Base-by-base conservation (phyloP, 2,329 filamentous ascomycete species). In the Byssothecium circinans region DNA sequence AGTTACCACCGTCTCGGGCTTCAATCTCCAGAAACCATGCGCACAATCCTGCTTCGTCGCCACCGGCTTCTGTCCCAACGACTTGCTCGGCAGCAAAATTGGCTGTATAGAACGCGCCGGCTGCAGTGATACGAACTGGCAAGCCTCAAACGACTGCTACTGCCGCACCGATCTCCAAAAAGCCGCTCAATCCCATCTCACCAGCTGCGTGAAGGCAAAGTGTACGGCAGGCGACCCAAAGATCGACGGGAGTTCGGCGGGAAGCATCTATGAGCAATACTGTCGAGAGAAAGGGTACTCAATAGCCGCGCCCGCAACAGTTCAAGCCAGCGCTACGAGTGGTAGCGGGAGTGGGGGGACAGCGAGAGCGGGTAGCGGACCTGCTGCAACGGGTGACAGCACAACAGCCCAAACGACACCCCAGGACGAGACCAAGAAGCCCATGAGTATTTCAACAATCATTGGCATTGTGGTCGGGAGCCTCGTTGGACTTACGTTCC, bases 131-230 rank as follows among this genome's bases (percentile, higher is more conserved):
- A 19, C 29, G n/a, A 33, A 36, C 19, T 57, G 51, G 51, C 49
- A 50, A 12, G 54, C 54, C 10, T 50, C 40, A n/a, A 57, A 57
- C 27, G 54, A 57, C 40, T 57, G 54, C 42, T 57, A 57, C 35
- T 57, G 54, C 35, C 45, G 54, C 17, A 14, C 44, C 8, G 54
- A 57, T 23, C 34, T 54, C 14, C 54, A 57, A 32, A 22, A 36
- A 15, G 36, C 47, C 3, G 54, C 54, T 5, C 51, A 43, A 10
- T 23, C 35, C n/a, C 44, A 32, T 33, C 38, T 57, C 23, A 41
- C 54, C 3, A 51, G 47, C 35, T 57, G 54, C 37, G 40, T 57
- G 3, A 18, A 40, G 18, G 23, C 23, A 6, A 19, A 14, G 2
- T 57, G 54, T 23, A 44, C 45, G n/a, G 45, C 50, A 2, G 54